Evolutionary conservation across 495 filamentous ascomycete genomes (phyloP).

Genomic region (Aspergillus conjunctus): DNA sequence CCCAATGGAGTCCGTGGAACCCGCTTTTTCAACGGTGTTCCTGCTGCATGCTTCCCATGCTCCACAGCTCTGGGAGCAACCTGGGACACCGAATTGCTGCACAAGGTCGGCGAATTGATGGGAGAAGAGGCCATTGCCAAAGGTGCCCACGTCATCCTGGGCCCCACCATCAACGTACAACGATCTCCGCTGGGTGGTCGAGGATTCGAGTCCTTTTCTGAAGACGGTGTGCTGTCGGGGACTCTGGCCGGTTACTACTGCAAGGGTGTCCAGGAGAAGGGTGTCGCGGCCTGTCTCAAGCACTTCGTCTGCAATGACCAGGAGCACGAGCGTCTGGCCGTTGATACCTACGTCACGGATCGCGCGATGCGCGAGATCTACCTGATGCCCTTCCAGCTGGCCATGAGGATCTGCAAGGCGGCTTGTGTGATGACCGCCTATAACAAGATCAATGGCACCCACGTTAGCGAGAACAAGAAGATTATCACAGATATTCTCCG

Average conservation of each 20-base stretch:
- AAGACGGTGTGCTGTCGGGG: slow-evolving; percentile 74
- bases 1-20: slow-evolving; percentile 76
- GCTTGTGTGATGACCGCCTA: slow-evolving; percentile 76
- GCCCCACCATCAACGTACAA: slow-evolving; percentile 79
- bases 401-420: slow-evolving; percentile 63
- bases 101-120: slow-evolving; percentile 61
- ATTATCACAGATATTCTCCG: slow-evolving; percentile 66
- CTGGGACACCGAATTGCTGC: slow-evolving; percentile 65
- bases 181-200: slow-evolving; percentile 74
- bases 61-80: slow-evolving; percentile 71
- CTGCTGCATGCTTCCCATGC: slow-evolving; percentile 69
- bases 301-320: slow-evolving; percentile 85
- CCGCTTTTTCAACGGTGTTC: slow-evolving; percentile 70
- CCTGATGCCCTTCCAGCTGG: slow-evolving; percentile 71
- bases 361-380: slow-evolving; percentile 79
- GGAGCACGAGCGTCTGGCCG: slow-evolving; percentile 70
- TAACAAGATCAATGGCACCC: slow-evolving; percentile 72
- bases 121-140: slow-evolving; percentile 71
- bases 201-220: slow-evolving; percentile 79
- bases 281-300: slow-evolving; percentile 73
- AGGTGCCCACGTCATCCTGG: slow-evolving; percentile 69
- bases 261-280: slow-evolving; percentile 70
- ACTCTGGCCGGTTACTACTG: slow-evolving; percentile 65
- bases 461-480: slow-evolving; percentile 66
- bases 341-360: slow-evolving; percentile 66